Base-by-base conservation (phyloP, 441 rosid species). In the Pelargonium cotyledonis region DNA sequence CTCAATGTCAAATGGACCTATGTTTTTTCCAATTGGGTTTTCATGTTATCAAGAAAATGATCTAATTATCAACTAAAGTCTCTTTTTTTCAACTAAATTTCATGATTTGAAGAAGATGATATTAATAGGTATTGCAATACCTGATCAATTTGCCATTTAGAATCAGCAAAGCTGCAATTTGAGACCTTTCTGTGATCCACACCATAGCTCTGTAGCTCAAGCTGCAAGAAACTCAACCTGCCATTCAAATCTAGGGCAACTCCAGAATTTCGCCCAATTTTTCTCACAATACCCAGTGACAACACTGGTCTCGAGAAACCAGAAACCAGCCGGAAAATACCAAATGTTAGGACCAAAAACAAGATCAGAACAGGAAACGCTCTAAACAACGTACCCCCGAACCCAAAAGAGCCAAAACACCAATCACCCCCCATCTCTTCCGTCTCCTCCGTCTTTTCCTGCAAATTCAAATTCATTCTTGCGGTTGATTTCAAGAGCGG, bases 111-210 rank as follows among this genome's bases (percentile, higher is more conserved):
- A 29, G 2, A 29, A 29, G 31, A 29, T 2, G 31, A 29, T 29
- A 29, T 29, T 29, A 29, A 29, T 29, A 3, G 51, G 60, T 15
- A 15, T 8, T 53, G 60, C 60, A 11, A 1, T 47, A 91, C 99
- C 96, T 90, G 89, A 71, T 75, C 73, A 67, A 90, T 74, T 74
- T 80, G 70, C 99, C 97, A 95, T 4, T 26, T 67, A n/a, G 96
- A 84, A 70, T 80, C 72, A 61, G 44, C 68, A 69, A 40, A 69
- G 81, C 86, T 80, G 73, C 96, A 90, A 70, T 87, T 87, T 0
- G 78, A 80, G 31, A 85, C 70, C 76, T 73, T 72, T 8, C 71
- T 81, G 63, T 66, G 60, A 53, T 19, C 72, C 53, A 68, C 31
- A 29, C 31, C 86, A 76, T 83, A 63, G 12, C 58, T 70, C 71